These are phyloP conservation scores for Termitomyces sp. DNA, from an alignment of 768 basidiomycete genomes.

Conservation along the genomic window DNA sequence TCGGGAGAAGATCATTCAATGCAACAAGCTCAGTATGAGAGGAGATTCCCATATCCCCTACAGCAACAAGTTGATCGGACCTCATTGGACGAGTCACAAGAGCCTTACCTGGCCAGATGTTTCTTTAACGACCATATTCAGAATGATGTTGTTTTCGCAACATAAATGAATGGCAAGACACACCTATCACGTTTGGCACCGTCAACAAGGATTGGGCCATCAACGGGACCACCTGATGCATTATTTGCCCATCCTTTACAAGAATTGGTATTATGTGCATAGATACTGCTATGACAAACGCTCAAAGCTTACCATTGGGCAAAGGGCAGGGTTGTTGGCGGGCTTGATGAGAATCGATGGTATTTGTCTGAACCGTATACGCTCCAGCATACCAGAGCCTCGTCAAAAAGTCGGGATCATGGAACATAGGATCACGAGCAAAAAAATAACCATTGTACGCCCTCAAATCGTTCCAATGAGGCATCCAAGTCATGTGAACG, in stretches of 20 bases:
- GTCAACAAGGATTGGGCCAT: slow-evolving; percentile 47
- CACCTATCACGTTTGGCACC: slow-evolving; percentile 48
- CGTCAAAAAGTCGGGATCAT: slow-evolving; percentile 39
- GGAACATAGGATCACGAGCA: slow-evolving; percentile 32
- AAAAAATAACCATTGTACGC: slow-evolving; percentile 46
- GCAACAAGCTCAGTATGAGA: slow-evolving; percentile 30
- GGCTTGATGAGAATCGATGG: slow-evolving; percentile 30
- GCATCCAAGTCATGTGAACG: slow-evolving; percentile 40
- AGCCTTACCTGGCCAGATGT: slow-evolving; percentile 20
- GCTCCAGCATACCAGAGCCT: slow-evolving; percentile 53
- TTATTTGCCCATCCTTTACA: slow-evolving; percentile 40
- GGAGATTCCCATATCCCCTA: slow-evolving; percentile 38
- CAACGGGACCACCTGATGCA: slow-evolving; percentile 39
- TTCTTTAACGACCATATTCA: slow-evolving; percentile 12
- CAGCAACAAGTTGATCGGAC: background rate
- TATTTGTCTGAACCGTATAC: slow-evolving; percentile 48
- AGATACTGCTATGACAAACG: background rate
- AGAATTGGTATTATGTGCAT: background rate
- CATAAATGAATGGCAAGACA: slow-evolving; percentile 3
- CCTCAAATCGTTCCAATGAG: slow-evolving; percentile 38
- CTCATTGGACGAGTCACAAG: too few species aligned
- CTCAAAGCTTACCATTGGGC: slow-evolving; percentile 10
- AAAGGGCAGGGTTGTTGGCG: slow-evolving; percentile 25
- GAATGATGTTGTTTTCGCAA: background rate
- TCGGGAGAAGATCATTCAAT: slow-evolving; percentile 26